Conservation (phyloP, 2,329 filamentous ascomycete species). For the Neofusicoccum laricinum region DNA sequence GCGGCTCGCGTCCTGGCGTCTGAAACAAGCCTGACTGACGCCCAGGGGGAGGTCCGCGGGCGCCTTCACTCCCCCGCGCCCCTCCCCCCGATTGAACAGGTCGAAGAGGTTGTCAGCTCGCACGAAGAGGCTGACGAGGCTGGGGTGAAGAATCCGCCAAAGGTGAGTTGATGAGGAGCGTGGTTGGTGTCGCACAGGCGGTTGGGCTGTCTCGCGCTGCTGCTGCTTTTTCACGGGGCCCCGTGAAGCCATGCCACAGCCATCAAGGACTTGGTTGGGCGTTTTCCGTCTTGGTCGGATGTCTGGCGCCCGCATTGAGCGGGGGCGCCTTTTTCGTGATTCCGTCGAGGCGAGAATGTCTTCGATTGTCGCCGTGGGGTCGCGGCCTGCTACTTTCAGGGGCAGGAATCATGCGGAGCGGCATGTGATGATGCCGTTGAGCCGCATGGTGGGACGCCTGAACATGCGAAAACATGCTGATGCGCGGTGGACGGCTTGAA, state of each 20-base stretch:
- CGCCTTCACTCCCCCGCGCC: too few species aligned
- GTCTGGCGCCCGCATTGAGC: too few species aligned
- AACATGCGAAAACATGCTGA: not conserved
- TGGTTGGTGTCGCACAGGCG: not conserved
- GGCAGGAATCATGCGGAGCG: not conserved
- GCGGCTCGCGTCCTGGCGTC: not conserved
- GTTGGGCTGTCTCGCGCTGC: not conserved
- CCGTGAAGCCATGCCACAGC: not conserved
- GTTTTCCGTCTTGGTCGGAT: not conserved
- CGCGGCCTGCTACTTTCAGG: not conserved
- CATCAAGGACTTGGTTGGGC: too few species aligned
- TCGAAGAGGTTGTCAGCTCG: constrained; percentile 38
- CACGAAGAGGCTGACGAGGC: constrained; percentile 36
- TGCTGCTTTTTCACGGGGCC: not conserved
- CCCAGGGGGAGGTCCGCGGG: not conserved
- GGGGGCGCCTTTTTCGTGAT: too few species aligned
- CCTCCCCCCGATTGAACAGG: constrained; percentile 20
- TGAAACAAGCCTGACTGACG: constrained; percentile 3
- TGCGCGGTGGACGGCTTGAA: not conserved
- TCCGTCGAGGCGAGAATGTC: not conserved
- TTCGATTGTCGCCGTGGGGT: too few species aligned
- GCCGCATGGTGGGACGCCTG: not conserved
- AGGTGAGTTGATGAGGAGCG: constrained; percentile 26
- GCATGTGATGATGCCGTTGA: not conserved
- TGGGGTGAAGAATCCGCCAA: constrained; percentile 42